phyloP scores from a whole-genome alignment of 2,329 filamentous ascomycete species.

The Cordyceps farinosa region DNA sequence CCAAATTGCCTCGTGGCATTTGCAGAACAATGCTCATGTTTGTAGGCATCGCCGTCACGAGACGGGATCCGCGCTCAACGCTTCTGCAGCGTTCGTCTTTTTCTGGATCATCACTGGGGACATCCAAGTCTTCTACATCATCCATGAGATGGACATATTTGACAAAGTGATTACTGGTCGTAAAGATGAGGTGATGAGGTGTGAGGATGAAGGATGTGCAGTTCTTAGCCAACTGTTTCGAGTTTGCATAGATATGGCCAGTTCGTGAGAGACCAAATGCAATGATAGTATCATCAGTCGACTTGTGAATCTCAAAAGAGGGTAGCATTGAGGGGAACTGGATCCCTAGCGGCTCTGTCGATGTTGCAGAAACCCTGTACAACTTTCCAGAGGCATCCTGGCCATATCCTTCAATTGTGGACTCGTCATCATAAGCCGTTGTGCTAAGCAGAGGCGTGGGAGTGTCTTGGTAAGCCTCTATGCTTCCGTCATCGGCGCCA shows the following conservation, averaged over 20 bases:
- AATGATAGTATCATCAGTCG: constrained; percentile 39
- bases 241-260: constrained; percentile 76
- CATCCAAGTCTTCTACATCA: constrained; percentile 68
- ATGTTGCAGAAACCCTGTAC: constrained; percentile 34
- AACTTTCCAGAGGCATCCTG: constrained; percentile 47
- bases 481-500: constrained; percentile 19
- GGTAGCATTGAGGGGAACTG: constrained; percentile 48
- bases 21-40: constrained; percentile 83
- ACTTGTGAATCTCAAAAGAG: constrained; percentile 48
- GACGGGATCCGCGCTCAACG: constrained; percentile 81
- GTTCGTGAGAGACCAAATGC: constrained; percentile 66
- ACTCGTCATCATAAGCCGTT: constrained; percentile 31
- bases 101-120: constrained; percentile 85
- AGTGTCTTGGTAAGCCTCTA: constrained; percentile 20
- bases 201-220: constrained; percentile 90
- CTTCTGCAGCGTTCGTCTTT: constrained; percentile 87
- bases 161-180: constrained; percentile 85
- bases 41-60: constrained; percentile 87
- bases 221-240: constrained; percentile 71
- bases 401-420: constrained; percentile 35
- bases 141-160: constrained; percentile 83
- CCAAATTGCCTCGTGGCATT: constrained; percentile 92
- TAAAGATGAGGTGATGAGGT: constrained; percentile 79
- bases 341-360: constrained; percentile 33
- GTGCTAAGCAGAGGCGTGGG: constrained; percentile 24